A percentile compares a stretch with the other conserved stretches of the same genome.
phyloP scores from a whole-genome alignment of 495 filamentous ascomycete genomes.

The Astrothelium macrocarpum region DNA sequence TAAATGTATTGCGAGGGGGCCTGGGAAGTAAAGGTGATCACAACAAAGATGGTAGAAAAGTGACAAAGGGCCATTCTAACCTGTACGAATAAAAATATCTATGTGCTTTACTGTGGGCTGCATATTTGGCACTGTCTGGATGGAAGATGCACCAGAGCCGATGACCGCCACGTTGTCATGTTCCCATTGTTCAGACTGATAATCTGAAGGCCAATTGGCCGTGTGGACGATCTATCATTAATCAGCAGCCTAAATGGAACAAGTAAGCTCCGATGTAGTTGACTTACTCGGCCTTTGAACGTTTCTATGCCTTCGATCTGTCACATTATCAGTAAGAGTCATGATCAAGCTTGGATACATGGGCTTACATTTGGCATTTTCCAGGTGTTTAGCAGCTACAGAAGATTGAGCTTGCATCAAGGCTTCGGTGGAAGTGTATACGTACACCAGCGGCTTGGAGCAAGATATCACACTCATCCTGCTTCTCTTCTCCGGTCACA shows the following conservation, averaged over 20 bases:
- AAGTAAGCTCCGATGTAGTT: neutral
- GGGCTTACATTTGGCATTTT: conserved; percentile 22
- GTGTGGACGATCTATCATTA: conserved; percentile 41
- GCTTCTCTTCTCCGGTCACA: conserved; percentile 19
- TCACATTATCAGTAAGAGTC: neutral
- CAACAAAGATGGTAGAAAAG: neutral
- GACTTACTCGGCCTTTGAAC: conserved; percentile 27
- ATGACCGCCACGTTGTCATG: conserved; percentile 36
- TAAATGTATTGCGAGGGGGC: too few relatives aligned
- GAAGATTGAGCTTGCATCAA: neutral
- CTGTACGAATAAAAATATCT: conserved; percentile 30
- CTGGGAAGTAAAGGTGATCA: too few relatives aligned
- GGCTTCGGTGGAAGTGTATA: neutral
- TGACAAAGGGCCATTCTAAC: too few relatives aligned
- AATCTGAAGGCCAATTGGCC: conserved; percentile 41
- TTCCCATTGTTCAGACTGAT: conserved; percentile 46
- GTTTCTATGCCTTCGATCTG: conserved; percentile 25
- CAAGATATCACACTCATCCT: conserved; percentile 29
- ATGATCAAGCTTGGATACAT: neutral
- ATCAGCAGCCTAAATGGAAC: neutral
- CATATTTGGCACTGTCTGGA: conserved; percentile 36
- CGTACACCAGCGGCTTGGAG: conserved; percentile 23
- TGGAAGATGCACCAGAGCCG: conserved; percentile 30
- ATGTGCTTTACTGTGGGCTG: conserved; percentile 30
- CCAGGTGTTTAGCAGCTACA: conserved; percentile 27